Percentiles rank a stretch among this genome's conserved stretches.
Conservation (phyloP, 345 rosid species). For the Lumnitzera racemosa region DNA sequence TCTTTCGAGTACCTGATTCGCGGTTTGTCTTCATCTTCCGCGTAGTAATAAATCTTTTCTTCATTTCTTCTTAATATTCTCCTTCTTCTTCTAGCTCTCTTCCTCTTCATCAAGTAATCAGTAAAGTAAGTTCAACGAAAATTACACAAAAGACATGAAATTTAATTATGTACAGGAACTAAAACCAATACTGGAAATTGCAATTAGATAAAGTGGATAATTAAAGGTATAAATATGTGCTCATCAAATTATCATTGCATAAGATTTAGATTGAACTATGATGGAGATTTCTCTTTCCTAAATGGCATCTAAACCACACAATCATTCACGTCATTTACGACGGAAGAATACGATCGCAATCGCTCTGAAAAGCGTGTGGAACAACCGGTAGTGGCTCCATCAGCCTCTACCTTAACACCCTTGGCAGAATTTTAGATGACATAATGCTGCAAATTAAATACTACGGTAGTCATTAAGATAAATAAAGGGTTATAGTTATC, state of each 20-base stretch:
- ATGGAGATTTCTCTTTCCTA: slow-evolving; percentile 13
- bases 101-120: no score
- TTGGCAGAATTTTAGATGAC: no score
- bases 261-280: slow-evolving; percentile 32
- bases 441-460: no score
- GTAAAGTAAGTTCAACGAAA: no score
- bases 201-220: not conserved
- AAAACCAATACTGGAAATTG: not conserved
- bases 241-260: slow-evolving; percentile 18
- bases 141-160: no score
- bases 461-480: no score
- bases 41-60: no score
- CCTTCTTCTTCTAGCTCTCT: no score
- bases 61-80: no score
- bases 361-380: slow-evolving; percentile 33
- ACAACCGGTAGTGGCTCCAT: slow-evolving; percentile 10
- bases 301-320: slow-evolving; percentile 20
- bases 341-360: slow-evolving; percentile 41
- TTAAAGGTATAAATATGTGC: slow-evolving; percentile 31
- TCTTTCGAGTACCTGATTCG: no score
- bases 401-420: slow-evolving; percentile 6
- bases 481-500: no score
- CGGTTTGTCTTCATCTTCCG: no score
- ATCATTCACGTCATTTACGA: slow-evolving; percentile 28
- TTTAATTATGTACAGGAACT: not conserved